Base-by-base conservation (phyloP, 2,329 filamentous ascomycete species). In the Neofusicoccum umdonicola region DNA sequence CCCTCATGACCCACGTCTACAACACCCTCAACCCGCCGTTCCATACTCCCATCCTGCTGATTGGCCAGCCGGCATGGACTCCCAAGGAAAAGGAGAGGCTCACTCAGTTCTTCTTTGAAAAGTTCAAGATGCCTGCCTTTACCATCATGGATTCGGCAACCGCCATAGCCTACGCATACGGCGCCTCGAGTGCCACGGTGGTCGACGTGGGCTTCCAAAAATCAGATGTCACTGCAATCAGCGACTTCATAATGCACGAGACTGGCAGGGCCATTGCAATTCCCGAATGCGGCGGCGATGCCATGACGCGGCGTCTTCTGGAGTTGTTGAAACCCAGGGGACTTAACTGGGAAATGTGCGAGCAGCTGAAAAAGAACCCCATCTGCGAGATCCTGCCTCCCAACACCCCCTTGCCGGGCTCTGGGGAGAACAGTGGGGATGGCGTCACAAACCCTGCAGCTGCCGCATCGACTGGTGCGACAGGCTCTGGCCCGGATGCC, bases 41-140 rank as follows among this genome's bases (percentile, higher is more conserved):
- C 76, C 95, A 97, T 80, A 97, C 94, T 0, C 93, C 95, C 1
- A 92, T 99, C 68, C 85, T 98, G 76, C 87, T 99, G 67, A 90
- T 98, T 78, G 87, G 90, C 7, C 91, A 96, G 70, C 93, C 95
- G 3, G 89, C 89, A 70, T 99, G 95, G 94, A 93, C 92, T 3
- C 87, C 90, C 8, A 89, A 90, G 67, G 93, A 97, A 77, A 90
- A 90, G 74, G 94, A 98, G 78, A 86, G 86, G 44, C 89, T 99
- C 69, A 91, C 93, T 13, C 92, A 95, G 68, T 99, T 97, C 81
- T 87, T 98, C 68, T 99, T 99, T 73, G 95, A 99, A 79, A 96
- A 95, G 79, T 97, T 96, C 74, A 95, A 94, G 80, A 95, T 92
- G 0, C 95, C 95, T 0, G 93, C 92, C 0, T 90, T 99, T 60